phyloP scores from a whole-genome alignment of 164 flowering plant species.

The Stephania japonica region DNA sequence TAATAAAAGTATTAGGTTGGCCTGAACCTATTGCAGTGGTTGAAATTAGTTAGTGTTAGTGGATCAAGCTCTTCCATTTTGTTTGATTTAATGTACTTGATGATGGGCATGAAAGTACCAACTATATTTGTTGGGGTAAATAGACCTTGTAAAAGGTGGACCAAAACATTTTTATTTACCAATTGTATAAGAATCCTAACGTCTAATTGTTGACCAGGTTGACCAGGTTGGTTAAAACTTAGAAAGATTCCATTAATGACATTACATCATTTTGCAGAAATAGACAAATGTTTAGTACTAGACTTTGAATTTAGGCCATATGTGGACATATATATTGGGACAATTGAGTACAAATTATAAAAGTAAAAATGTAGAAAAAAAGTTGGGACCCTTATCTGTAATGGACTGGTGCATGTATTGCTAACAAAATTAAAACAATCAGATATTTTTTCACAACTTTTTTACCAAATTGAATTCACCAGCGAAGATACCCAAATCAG shows the following conservation, averaged over 20 bases:
- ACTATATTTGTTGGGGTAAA: too few species aligned
- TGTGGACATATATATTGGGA: not conserved
- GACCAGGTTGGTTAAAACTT: too few species aligned
- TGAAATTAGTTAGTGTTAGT: too few species aligned
- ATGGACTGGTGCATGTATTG: not conserved
- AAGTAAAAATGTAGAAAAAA: not conserved
- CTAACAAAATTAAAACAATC: not conserved
- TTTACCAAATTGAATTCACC: not conserved
- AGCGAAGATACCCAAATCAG: not conserved
- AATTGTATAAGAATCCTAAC: not conserved
- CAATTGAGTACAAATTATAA: not conserved
- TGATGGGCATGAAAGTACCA: not conserved
- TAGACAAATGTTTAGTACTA: not conserved
- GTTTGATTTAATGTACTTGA: too few species aligned
- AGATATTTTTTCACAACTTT: not conserved
- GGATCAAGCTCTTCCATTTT: too few species aligned
- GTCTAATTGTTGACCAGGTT: not conserved
- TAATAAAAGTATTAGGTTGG: too few species aligned
- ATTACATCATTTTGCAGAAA: not conserved
- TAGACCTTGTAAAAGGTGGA: not conserved
- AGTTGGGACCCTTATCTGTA: not conserved
- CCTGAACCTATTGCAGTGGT: too few species aligned
- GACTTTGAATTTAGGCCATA: not conserved
- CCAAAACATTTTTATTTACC: not conserved
- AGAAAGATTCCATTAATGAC: not conserved